A percentile compares a stretch with the other conserved stretches of the same genome.
These are phyloP conservation scores for Gossypium schwendimanii DNA, from an alignment of 441 rosid genomes.

Conservation along the genomic window DNA sequence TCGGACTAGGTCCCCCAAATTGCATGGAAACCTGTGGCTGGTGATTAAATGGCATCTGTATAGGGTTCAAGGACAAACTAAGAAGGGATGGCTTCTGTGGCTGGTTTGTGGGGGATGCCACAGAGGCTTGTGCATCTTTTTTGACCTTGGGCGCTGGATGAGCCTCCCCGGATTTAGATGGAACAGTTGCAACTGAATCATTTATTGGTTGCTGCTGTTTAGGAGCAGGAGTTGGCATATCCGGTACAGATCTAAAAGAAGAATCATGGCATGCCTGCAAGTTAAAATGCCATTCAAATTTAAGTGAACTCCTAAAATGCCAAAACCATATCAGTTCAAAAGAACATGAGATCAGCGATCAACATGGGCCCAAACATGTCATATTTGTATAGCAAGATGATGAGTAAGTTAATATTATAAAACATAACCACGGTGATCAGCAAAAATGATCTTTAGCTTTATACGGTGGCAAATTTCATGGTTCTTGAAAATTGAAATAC, in stretches of 20 bases:
- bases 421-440: slow-evolving; percentile 1
- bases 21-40: slow-evolving; percentile 64
- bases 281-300: slow-evolving; percentile 9
- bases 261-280: slow-evolving; percentile 70
- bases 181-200: slow-evolving; percentile 40
- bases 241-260: slow-evolving; percentile 36
- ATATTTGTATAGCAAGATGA: background rate
- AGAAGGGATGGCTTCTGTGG: slow-evolving; percentile 53
- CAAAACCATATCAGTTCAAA: slow-evolving; percentile 5
- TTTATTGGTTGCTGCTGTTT: slow-evolving; percentile 51
- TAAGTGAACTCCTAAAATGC: background rate
- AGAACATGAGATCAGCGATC: slow-evolving; percentile 3
- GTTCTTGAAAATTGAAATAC: slow-evolving; percentile 9
- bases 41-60: slow-evolving; percentile 66
- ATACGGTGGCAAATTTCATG: background rate
- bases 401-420: background rate
- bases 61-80: slow-evolving; percentile 49
- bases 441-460: background rate
- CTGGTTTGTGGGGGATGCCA: slow-evolving; percentile 39
- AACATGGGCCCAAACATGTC: slow-evolving; percentile 1
- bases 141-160: slow-evolving; percentile 42
- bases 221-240: slow-evolving; percentile 52
- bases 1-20: slow-evolving; percentile 66
- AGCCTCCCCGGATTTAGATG: slow-evolving; percentile 38
- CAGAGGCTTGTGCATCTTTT: slow-evolving; percentile 50